phyloP scores from a whole-genome alignment of 176 grass and related monocot genomes.

The Zea mays region Zm-B73-REFERENCE-NAM-5.0 NC_050099.1:27475001-27475500 shows the following conservation, averaged over 20 bases:
- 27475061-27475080: not conserved
- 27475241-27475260: constrained; percentile 89
- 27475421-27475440: constrained; percentile 98
- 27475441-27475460: constrained; percentile 99
- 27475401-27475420: constrained; percentile 84
- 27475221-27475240: constrained; percentile 75
- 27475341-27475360: constrained; percentile 88
- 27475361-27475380: constrained; percentile 99
- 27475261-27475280: constrained; percentile 96
- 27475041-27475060: not conserved
- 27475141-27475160: too few species aligned
- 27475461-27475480: constrained; percentile 91
- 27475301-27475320: constrained; percentile 99
- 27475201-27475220: too few species aligned
- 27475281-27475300: constrained; percentile 92
- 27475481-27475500: constrained; percentile 96
- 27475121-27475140: too few species aligned
- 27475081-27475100: too few species aligned
- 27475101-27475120: too few species aligned
- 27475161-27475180: too few species aligned
- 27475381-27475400: constrained; percentile 96
- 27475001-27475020: not conserved
- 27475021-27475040: not conserved
- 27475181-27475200: too few species aligned
- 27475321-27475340: constrained; percentile 99